Evolutionary conservation across 2,329 filamentous ascomycete species (phyloP), one percentile per base, ranked within the genome.

Genomic region (Monilinia vaccinii-corymbosi): DNA sequence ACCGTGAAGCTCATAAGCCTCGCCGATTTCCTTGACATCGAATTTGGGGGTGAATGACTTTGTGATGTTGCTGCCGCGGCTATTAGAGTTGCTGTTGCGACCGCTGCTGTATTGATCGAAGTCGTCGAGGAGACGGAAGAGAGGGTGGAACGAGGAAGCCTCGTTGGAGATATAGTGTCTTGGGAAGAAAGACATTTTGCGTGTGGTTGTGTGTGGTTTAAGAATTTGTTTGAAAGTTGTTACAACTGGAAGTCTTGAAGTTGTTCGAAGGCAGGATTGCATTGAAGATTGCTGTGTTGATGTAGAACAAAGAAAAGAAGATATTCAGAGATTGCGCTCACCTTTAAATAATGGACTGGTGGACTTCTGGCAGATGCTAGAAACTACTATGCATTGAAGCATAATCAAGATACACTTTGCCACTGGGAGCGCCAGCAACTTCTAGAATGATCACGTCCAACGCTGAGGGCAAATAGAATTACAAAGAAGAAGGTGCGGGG

Each of bases 1-100:
- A 68, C 89, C 89, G 68, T 92, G 84, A 23, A 93, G 85, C 74
- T 93, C 86, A 71, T 91, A 93, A 64, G 77, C 72, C 7, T 83
- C 75, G 62, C 81, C 80, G 14, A 81, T 82, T 76, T 94, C 89
- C 72, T 82, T 85, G 63, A 92, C 79, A 69, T 93, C 89, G 70
- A 93, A 93, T 74, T 85, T 87, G 58, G 89, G 89, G 61, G 82
- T 81, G 81, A 91, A 92, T 70, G 81, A 77, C 50, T 67, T 71
- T 40, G 65, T 58, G 40, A 34, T 21, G 50, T 64, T 62, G 53
- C 46, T 63, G 46, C 46, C 63, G 51, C 63, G 62, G 38, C 64
- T 60, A 36, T 51, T 63, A 32, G 52, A 58, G 38, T 31, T 44
- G 31, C 38, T 16, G 25, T 40, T 56, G 32, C 34, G 55, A 32